Evolutionary conservation across 208 protist species (phyloP), one percentile per base, ranked within the genome.

Genomic region (Crithidia brevicula): DNA sequence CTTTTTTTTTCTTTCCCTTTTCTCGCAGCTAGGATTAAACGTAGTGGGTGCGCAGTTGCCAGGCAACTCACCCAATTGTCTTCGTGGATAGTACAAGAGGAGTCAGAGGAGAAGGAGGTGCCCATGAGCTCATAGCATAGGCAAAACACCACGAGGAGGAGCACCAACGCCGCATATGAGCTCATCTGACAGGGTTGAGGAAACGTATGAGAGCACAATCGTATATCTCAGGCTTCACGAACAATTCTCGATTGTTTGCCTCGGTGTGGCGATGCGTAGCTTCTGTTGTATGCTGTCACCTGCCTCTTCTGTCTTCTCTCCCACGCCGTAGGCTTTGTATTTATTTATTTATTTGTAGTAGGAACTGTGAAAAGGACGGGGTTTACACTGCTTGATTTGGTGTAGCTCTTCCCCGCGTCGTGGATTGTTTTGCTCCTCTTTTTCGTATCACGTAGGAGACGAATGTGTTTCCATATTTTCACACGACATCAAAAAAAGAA

Each of bases 381-480:
- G 46, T 20, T 11, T 18, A 15, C 6, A 33, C 25, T 59, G 53
- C 43, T 28, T 16, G 27, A 1, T 30, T 2, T 63, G 4, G 34
- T 34, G 34, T 40, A 51, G 43, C 20, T 47, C 27, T 47, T 38
- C 20, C 22, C 47, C 38, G 36, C 49, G n/a, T 15, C 34, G 28
- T 71, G 28, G 22, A 27, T 49, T 65, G n/a, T 66, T 43, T 38
- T 31, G 69, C 54, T 76, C 47, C 31, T 67, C 58, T 69, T 61
- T 65, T 67, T 54, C 64, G 15, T 16, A 34, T 56, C 13, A 72
- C 54, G 36, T 76, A 68, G 59, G 61, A 51, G 33, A 40, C 22
- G 42, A 62, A 46, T 56, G 23, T 74, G 40, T 59, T 34, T 47
- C 34, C 69, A 58, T 59, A 3, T 58, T 60, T 62, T 59, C 3